A percentile compares a stretch with the other conserved stretches of the same genome.
phyloP scores from a whole-genome alignment of 257 asterid species.

The Ocimum tenuiflorum region DNA sequence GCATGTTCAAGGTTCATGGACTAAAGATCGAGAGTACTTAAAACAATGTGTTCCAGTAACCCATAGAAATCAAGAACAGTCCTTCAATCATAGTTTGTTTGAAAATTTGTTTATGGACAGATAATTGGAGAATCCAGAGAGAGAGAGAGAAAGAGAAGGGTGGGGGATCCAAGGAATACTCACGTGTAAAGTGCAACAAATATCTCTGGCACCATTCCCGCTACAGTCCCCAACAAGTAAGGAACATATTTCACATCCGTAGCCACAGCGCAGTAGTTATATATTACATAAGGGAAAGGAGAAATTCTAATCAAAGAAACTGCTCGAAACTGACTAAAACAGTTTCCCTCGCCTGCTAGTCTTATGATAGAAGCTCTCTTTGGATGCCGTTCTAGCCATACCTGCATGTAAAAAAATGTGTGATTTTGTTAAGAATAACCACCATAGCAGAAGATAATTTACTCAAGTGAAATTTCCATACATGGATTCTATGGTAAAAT shows the following conservation, averaged over 20 bases:
- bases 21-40: not conserved
- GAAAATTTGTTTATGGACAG: not conserved
- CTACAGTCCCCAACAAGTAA: conserved; percentile 69
- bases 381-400: conserved; percentile 70
- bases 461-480: conserved; percentile 22
- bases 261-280: conserved; percentile 86
- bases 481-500: conserved; percentile 72
- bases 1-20: not conserved
- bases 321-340: conserved; percentile 75
- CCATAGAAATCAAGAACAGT: not conserved
- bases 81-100: not conserved
- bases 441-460: not conserved
- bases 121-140: not conserved
- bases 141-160: not conserved
- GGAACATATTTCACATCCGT: conserved; percentile 73
- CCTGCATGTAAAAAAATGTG: conserved; percentile 31
- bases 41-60: not conserved
- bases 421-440: not conserved
- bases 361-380: conserved; percentile 85
- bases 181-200: conserved; percentile 88
- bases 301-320: conserved; percentile 80
- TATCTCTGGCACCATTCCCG: conserved; percentile 80
- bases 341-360: conserved; percentile 86
- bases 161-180: conserved; percentile 23
- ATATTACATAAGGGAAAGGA: conserved; percentile 77